These are phyloP conservation scores for Clarireedia homoeocarpa DNA, from an alignment of 2,329 filamentous ascomycete species.

Conservation along the genomic window DNA sequence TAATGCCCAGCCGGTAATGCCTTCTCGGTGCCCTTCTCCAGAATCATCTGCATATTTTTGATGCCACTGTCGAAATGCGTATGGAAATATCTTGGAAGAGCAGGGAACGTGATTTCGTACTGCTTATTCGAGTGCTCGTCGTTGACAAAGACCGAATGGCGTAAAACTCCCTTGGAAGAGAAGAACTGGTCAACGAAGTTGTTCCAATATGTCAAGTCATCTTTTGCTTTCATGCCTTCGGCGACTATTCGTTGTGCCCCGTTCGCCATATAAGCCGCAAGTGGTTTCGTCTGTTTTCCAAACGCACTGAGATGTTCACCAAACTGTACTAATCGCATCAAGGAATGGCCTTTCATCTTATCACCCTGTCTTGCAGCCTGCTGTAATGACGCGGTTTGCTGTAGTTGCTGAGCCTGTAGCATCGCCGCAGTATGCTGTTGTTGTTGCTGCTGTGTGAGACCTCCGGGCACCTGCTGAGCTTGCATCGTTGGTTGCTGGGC, in stretches of 20 bases:
- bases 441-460: conserved; percentile 34
- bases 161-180: conserved; percentile 65
- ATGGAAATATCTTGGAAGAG: conserved; percentile 80
- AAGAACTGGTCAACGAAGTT: conserved; percentile 77
- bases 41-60: conserved; percentile 74
- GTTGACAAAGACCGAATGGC: conserved; percentile 57
- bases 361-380: conserved; percentile 30
- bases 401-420: conserved; percentile 22
- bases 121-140: conserved; percentile 61
- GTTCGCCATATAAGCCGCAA: conserved; percentile 21
- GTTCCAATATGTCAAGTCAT: conserved; percentile 71
- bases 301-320: conserved; percentile 54
- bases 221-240: conserved; percentile 50
- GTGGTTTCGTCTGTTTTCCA: conserved; percentile 35
- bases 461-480: conserved; percentile 32
- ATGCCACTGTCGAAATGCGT: conserved; percentile 85
- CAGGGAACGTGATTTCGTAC: conserved; percentile 78
- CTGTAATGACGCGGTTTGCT: conserved; percentile 22
- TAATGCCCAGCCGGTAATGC: conserved; percentile 56
- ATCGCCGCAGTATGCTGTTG: conserved; percentile 31
- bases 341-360: conserved; percentile 44
- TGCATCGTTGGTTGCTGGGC: conserved; percentile 31
- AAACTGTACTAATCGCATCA: conserved; percentile 55
- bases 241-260: conserved; percentile 15
- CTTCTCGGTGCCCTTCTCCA: conserved; percentile 59